These are phyloP conservation scores for Tolypocladium pustulatum DNA, from an alignment of 2,329 filamentous ascomycete genomes.

Conservation along the genomic window DNA sequence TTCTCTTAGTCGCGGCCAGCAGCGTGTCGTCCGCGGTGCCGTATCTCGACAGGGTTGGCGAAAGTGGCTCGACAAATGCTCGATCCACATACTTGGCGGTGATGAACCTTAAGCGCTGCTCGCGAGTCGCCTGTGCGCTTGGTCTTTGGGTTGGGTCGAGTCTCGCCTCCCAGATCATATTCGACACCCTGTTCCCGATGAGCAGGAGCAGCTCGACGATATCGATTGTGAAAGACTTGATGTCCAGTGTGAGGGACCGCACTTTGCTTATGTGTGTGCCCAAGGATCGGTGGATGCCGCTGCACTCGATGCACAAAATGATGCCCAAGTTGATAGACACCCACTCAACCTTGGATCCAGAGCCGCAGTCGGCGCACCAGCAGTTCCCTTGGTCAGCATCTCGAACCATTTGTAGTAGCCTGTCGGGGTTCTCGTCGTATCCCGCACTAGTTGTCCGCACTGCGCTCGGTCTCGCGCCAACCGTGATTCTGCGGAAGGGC, in stretches of 20 bases:
- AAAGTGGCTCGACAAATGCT: slow-evolving; percentile 69
- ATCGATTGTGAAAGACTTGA: slow-evolving; percentile 91
- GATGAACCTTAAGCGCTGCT: slow-evolving; percentile 90
- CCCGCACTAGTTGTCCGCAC: slow-evolving; percentile 57
- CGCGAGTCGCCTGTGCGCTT: slow-evolving; percentile 64
- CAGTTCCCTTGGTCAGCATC: slow-evolving; percentile 88
- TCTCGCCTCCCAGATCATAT: slow-evolving; percentile 90
- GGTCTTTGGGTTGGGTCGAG: slow-evolving; percentile 69
- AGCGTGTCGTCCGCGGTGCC: slow-evolving; percentile 76
- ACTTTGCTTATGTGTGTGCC: slow-evolving; percentile 98
- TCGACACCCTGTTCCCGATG: slow-evolving; percentile 88
- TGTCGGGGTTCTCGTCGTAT: slow-evolving; percentile 75
- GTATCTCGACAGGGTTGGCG: slow-evolving; percentile 64
- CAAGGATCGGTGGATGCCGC: slow-evolving; percentile 89
- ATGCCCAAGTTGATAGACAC: slow-evolving; percentile 97
- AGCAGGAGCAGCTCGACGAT: slow-evolving; percentile 89
- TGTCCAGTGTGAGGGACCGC: slow-evolving; percentile 87
- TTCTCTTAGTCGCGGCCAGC: slow-evolving; percentile 87
- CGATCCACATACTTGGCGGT: slow-evolving; percentile 88
- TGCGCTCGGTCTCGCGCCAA: slow-evolving; percentile 73
- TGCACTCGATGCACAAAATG: slow-evolving; percentile 94
- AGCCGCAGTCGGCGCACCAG: slow-evolving; percentile 90
- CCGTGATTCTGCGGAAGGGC: slow-evolving; percentile 78
- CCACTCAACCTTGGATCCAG: slow-evolving; percentile 91
- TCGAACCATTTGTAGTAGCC: slow-evolving; percentile 75